Base-by-base conservation (phyloP, 257 asterid genomes). In the Solanum etuberosum region DNA sequence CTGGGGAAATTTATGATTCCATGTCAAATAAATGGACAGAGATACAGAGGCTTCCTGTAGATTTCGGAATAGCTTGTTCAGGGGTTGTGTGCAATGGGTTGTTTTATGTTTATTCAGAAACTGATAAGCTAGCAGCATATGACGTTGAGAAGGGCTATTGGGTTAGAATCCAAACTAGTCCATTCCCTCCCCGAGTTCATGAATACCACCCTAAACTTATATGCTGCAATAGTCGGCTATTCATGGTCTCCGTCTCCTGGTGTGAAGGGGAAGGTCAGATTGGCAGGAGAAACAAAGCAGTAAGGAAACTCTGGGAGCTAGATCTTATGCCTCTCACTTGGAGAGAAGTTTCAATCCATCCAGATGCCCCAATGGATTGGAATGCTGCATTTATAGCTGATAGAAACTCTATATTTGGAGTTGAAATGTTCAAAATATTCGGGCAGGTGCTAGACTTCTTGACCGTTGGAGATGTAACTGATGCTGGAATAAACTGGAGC, bases 301-400 rank as follows among this genome's bases (percentile, higher is more conserved):
- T 97, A 83, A 92, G 99, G 67, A 97, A 97, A 91, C 92, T 96
- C 23, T 95, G 99, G 99, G 99, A 94, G 92, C 97, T 97, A 29
- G 95, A 97, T 87, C 93, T 91, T 7, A 6, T 57, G 92, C 86
- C 86, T 38, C 90, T 92, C 42, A 87, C 86, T 27, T 97, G 99
- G 99, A 89, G 38, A 8, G 97, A 96, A 87, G 91, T 90, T 11
- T 95, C 95, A 5, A 87, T 89, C 6, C 99, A 97, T 85, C 99
- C 99, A 10, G 99, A 97, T 88, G 99, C 99, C 6, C 99, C 99
- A 7, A 97, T 97, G 99, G 99, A 97, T 86, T 95, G 99, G 99
- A 96, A 97, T 76, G 99, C 99, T 43, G 93, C 95, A 29, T 97
- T 97, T 85, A 93, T 95, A 16, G 94, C 92, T n/a, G 99, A 93